Conservation (phyloP, 192 early-diverging fungal species). For the Backusella westeae region DNA sequence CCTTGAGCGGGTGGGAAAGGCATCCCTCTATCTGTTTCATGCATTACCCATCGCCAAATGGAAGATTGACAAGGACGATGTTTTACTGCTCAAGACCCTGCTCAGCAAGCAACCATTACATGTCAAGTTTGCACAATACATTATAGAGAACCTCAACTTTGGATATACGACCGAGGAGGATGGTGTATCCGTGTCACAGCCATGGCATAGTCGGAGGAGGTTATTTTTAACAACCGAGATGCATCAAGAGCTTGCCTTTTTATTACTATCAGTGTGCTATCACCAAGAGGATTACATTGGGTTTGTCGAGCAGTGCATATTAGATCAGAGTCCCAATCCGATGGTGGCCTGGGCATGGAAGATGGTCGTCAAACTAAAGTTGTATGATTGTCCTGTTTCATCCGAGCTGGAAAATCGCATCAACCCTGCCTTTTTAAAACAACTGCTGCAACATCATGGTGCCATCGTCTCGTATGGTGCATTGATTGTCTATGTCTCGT, state of each 20-base stretch:
- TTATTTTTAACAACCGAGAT: conserved; percentile 18
- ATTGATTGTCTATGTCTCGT: conserved; percentile 34
- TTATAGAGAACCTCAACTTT: conserved; percentile 21
- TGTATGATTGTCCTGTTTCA: neutral
- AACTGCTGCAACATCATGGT: conserved; percentile 11
- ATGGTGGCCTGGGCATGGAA: neutral
- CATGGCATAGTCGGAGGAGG: conserved; percentile 13
- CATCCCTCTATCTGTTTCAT: conserved; percentile 46
- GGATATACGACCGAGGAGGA: conserved; percentile 11
- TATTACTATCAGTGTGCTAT: conserved; percentile 17
- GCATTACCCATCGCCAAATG: conserved; percentile 40
- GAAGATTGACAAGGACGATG: conserved; percentile 29
- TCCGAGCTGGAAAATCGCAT: neutral
- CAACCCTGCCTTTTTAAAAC: neutral
- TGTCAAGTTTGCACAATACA: conserved; percentile 20
- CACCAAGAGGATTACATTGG: neutral
- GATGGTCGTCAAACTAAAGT: neutral
- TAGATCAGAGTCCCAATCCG: neutral
- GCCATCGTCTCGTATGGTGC: conserved; percentile 27
- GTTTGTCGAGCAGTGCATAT: neutral
- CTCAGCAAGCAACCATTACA: neutral
- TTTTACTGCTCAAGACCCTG: conserved; percentile 28
- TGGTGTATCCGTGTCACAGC: neutral
- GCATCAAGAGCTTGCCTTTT: conserved; percentile 23
- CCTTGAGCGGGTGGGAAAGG: conserved; percentile 34